Conservation (phyloP, 1,284 basidiomycete species). For the Sanghuangporus sanghuang region DNA sequence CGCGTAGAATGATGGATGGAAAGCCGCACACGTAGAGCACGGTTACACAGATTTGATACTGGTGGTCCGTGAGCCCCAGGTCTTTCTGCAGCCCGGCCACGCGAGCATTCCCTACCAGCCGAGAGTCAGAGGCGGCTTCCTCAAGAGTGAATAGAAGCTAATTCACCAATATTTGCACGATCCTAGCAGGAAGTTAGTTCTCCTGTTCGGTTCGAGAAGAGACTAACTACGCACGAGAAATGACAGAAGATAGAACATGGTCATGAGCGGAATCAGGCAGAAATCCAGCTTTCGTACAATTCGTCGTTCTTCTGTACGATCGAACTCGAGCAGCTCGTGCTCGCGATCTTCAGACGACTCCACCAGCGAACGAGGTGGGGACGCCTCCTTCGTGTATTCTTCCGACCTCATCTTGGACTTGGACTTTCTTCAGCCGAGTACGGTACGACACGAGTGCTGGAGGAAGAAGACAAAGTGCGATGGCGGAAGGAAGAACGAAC, state of each 20-base stretch:
- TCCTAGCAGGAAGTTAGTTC: conserved; percentile 17
- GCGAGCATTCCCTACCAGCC: conserved; percentile 40
- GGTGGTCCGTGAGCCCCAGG: conserved; percentile 44
- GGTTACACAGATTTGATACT: conserved; percentile 50
- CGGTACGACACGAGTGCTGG: neutral
- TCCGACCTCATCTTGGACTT: neutral
- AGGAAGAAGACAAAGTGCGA: neutral
- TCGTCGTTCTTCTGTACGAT: conserved; percentile 16
- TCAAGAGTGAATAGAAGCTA: neutral
- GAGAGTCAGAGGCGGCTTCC: neutral
- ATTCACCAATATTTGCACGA: conserved; percentile 40
- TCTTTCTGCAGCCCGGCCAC: conserved; percentile 53
- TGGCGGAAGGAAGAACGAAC: neutral
- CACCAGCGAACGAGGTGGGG: neutral
- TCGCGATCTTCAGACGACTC: neutral
- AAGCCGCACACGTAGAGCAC: conserved; percentile 43
- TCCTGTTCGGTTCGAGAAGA: neutral
- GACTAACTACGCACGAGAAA: conserved; percentile 37
- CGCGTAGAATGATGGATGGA: neutral
- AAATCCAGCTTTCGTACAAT: conserved; percentile 37
- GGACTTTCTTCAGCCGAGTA: neutral
- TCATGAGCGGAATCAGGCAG: conserved; percentile 41
- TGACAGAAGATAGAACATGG: conserved; percentile 45
- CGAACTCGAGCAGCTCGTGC: conserved; percentile 3
- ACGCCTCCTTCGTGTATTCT: neutral